These are phyloP conservation scores for Chytriomyces hyalinus DNA, from an alignment of 192 early-diverging fungal species.

Conservation along the genomic window DNA sequence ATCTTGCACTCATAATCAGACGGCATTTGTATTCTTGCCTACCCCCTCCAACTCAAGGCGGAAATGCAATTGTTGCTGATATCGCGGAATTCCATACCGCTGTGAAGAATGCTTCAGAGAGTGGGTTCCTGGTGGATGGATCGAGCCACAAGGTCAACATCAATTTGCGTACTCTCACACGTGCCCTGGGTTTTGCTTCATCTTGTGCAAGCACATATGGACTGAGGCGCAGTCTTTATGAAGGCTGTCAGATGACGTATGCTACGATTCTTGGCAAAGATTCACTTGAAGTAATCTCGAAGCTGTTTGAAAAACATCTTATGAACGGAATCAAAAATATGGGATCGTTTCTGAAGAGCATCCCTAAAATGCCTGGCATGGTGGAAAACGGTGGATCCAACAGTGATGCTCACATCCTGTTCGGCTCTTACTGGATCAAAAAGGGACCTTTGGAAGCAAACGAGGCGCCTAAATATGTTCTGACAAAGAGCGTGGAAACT, in stretches of 20 bases:
- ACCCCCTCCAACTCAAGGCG: slow-evolving; percentile 55
- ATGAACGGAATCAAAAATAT: slow-evolving; percentile 64
- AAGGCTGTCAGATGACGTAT: slow-evolving; percentile 96
- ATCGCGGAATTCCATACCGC: slow-evolving; percentile 84
- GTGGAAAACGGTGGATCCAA: neutral
- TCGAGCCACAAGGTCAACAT: slow-evolving; percentile 87
- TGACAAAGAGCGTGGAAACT: slow-evolving; percentile 83
- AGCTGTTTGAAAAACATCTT: slow-evolving; percentile 64
- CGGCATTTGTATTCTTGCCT: slow-evolving; percentile 68
- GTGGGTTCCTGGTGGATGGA: slow-evolving; percentile 86
- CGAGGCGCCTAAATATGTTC: slow-evolving; percentile 65
- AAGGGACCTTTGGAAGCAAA: slow-evolving; percentile 48
- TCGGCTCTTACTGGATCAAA: slow-evolving; percentile 89
- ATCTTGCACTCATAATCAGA: slow-evolving; percentile 81
- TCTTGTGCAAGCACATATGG: slow-evolving; percentile 77
- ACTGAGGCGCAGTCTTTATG: slow-evolving; percentile 82
- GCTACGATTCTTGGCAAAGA: slow-evolving; percentile 81
- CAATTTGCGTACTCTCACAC: slow-evolving; percentile 89
- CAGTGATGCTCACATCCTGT: slow-evolving; percentile 62
- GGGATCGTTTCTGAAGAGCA: slow-evolving; percentile 59
- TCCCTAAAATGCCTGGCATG: slow-evolving; percentile 58
- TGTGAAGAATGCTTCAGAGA: slow-evolving; percentile 70
- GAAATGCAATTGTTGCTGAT: slow-evolving; percentile 67
- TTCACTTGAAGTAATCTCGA: slow-evolving; percentile 62
- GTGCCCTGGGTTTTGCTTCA: slow-evolving; percentile 80